Percentiles rank a stretch among this genome's conserved stretches.
These are phyloP conservation scores for Penicillium sp. DNA, from an alignment of 2,329 filamentous ascomycete species.

Conservation along the genomic window DNA sequence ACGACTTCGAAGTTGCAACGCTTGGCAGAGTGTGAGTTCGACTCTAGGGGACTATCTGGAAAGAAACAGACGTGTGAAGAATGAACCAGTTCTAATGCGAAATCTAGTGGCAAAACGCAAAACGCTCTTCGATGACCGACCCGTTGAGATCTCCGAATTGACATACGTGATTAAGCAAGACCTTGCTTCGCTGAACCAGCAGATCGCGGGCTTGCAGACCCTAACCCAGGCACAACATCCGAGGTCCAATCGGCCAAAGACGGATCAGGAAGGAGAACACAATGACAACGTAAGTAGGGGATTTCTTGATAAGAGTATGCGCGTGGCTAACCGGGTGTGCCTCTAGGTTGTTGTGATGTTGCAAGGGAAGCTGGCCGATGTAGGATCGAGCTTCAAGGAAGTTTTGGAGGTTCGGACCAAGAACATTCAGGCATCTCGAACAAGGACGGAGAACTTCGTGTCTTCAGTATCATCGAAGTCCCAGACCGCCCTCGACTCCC, in stretches of 20 bases:
- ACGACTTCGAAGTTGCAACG: slow-evolving; percentile 96
- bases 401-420: slow-evolving; percentile 94
- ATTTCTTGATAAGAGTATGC: slow-evolving; percentile 4
- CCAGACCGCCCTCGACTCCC: slow-evolving; percentile 60
- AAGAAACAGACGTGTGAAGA: not conserved
- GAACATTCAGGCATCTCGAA: slow-evolving; percentile 92
- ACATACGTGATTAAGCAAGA: slow-evolving; percentile 99
- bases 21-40: slow-evolving; percentile 70
- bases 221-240: slow-evolving; percentile 76
- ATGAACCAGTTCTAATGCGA: slow-evolving; percentile 2
- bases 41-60: not conserved
- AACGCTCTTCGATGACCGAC: slow-evolving; percentile 94
- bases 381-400: slow-evolving; percentile 94
- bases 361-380: slow-evolving; percentile 87
- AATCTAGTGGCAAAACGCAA: slow-evolving; percentile 81
- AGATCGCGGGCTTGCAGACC: slow-evolving; percentile 78
- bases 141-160: slow-evolving; percentile 94
- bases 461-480: slow-evolving; percentile 80
- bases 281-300: slow-evolving; percentile 75
- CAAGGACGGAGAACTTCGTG: slow-evolving; percentile 94
- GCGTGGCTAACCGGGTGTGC: slow-evolving; percentile 17
- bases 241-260: slow-evolving; percentile 47
- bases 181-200: slow-evolving; percentile 77
- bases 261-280: slow-evolving; percentile 85
- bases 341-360: slow-evolving; percentile 72